These are phyloP conservation scores for Trichoderma virens DNA, from an alignment of 495 filamentous ascomycete species.

Conservation along the genomic window DNA sequence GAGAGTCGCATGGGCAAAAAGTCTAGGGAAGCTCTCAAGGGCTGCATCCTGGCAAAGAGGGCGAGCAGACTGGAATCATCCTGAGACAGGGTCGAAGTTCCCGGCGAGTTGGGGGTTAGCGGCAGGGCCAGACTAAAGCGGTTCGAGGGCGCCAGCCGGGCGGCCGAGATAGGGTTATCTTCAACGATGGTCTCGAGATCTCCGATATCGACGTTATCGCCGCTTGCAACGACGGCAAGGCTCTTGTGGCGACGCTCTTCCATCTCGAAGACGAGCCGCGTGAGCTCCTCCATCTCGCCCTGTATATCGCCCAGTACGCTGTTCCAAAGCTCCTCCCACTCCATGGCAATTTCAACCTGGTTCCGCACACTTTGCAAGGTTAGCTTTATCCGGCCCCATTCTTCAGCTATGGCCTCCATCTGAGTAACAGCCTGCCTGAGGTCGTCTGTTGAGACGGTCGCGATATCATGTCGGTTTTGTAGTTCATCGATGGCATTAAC, in stretches of 20 bases:
- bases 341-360: constrained; percentile 93
- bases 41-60: constrained; percentile 90
- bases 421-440: constrained; percentile 66
- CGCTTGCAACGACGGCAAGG: constrained; percentile 49
- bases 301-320: constrained; percentile 89
- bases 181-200: constrained; percentile 93
- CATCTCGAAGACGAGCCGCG: constrained; percentile 86
- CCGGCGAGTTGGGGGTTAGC: constrained; percentile 46
- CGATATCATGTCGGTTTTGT: constrained; percentile 71
- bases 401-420: constrained; percentile 78
- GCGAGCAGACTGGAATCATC: constrained; percentile 78
- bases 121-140: constrained; percentile 61
- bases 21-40: constrained; percentile 83
- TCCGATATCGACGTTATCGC: constrained; percentile 67
- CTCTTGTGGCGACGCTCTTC: constrained; percentile 82
- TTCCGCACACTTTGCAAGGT: constrained; percentile 71
- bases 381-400: constrained; percentile 72
- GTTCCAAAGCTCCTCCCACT: constrained; percentile 97
- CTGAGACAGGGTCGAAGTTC: constrained; percentile 51
- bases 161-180: constrained; percentile 59
- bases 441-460: constrained; percentile 55
- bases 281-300: constrained; percentile 76
- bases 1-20: constrained; percentile 95
- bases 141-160: constrained; percentile 37
- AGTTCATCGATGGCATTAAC: constrained; percentile 84